These are phyloP conservation scores for Nidularia pulvinata DNA, from an alignment of 768 basidiomycete species.

Conservation along the genomic window DNA sequence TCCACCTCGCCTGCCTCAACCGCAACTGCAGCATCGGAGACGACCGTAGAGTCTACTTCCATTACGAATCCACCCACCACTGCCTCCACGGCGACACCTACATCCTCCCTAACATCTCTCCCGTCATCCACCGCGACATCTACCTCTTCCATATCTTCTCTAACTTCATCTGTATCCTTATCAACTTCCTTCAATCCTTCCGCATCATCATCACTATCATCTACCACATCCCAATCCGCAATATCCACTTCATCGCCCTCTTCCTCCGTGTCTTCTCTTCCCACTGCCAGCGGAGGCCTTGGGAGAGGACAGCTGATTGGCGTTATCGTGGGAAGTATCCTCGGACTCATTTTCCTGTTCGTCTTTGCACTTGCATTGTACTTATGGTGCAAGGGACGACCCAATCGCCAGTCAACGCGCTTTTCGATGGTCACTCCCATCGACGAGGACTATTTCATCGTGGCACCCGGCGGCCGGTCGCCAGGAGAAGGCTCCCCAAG, in stretches of 20 bases:
- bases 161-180: constrained; percentile 20
- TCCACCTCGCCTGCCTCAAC: constrained; percentile 30
- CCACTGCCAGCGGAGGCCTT: constrained; percentile 17
- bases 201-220: constrained; percentile 24
- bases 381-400: constrained; percentile 49
- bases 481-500: constrained; percentile 70
- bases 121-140: constrained; percentile 9
- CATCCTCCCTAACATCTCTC: constrained; percentile 19
- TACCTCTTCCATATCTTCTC: constrained; percentile 16
- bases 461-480: constrained; percentile 33
- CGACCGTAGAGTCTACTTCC: constrained; percentile 25
- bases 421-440: constrained; percentile 28
- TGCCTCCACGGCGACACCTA: constrained; percentile 19
- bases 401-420: constrained; percentile 25
- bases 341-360: constrained; percentile 58
- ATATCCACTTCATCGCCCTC: constrained; percentile 6
- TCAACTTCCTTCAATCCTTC: constrained; percentile 19
- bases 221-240: constrained; percentile 15
- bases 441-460: constrained; percentile 36
- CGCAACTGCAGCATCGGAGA: constrained; percentile 23
- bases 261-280: constrained; percentile 14
- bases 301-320: constrained; percentile 47
- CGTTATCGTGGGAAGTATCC: constrained; percentile 59
- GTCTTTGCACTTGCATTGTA: constrained; percentile 43
- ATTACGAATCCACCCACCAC: constrained; percentile 23